phyloP scores from a whole-genome alignment of 495 filamentous ascomycete species.

The Penicillium odoratum region DNA sequence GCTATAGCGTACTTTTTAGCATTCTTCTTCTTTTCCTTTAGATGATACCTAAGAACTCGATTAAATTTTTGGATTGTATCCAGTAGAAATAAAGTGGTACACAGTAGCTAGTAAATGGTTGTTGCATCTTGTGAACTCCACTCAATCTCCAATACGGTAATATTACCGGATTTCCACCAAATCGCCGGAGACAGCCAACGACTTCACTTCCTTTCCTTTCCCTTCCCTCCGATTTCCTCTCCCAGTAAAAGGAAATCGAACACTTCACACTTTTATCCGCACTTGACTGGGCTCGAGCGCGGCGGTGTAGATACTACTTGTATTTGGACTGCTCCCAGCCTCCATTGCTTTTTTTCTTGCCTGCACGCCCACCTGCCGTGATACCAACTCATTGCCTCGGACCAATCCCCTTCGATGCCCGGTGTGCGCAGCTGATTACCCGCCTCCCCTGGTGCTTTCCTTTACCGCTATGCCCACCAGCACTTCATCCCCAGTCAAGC shows the following conservation, averaged over 20 bases:
- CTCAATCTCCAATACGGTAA: conserved; percentile 13
- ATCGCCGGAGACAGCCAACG: conserved; percentile 28
- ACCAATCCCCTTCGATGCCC: conserved; percentile 34
- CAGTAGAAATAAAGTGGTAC: too few species aligned
- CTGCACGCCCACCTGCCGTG: conserved; percentile 31
- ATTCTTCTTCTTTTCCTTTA: conserved; percentile 6
- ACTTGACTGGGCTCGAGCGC: conserved; percentile 13
- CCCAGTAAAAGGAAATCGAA: background rate
- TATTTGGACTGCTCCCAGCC: conserved; percentile 16
- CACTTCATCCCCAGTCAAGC: conserved; percentile 48
- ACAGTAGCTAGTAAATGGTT: too few species aligned
- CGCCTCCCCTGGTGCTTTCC: conserved; percentile 22
- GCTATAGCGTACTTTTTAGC: conserved; percentile 33
- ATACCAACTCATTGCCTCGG: conserved; percentile 27
- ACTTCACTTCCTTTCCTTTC: conserved; percentile 6
- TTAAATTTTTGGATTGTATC: background rate
- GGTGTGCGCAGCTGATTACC: conserved; percentile 25
- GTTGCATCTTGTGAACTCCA: background rate
- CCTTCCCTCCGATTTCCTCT: conserved; percentile 3
- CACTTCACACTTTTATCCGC: conserved; percentile 2
- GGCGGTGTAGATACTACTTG: conserved; percentile 22
- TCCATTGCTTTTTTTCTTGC: conserved; percentile 28
- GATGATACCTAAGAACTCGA: conserved; percentile 27
- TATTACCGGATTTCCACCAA: conserved; percentile 19
- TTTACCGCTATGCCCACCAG: conserved; percentile 43